Base-by-base conservation (phyloP, 2,329 filamentous ascomycete genomes). In the Claviceps pusilla region DNA sequence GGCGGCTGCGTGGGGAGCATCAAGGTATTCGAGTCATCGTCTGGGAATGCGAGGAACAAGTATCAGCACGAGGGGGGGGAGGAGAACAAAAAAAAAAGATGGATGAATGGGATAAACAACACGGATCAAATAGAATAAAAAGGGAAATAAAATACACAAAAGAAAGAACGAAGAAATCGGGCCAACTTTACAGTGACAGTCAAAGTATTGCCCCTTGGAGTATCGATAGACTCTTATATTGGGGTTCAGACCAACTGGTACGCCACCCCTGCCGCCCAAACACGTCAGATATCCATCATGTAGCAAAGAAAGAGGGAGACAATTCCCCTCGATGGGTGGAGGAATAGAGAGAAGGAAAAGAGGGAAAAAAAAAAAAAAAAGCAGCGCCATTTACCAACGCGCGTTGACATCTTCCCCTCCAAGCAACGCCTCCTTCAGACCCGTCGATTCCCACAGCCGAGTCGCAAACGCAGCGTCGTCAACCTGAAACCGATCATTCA, bases 211-310 rank as follows among this genome's bases (percentile, higher is more conserved):
- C 0, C 87, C 88, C 59, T 84, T 80, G 1, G 77, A 79, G 68
- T 96, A 96, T 28, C 90, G 80, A 70, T 96, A 96, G 35, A 96
- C 80, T 39, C 91, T 78, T 54, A 96, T 94, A 60, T 94, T 94
- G 9, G 87, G 82, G 67, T 89, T 95, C 56, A 96, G 70, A 0
- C 89, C 89, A n/a, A 94, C 71, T 0, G 87, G 81, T 51, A 89
- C 78, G 33, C 89, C 89, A 55, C 87, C 89, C 87, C 89, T 95
- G n/a, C 4, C 4, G 31, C 4, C 31, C 19, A 49, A 49, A 49
- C 47, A 19, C 47, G 47, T 49, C 47, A 33, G 39, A 41, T 28
- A 12, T n/a, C 19, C 10, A 49, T 31, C 33, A 12, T 16, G 12
- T 24, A 4, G 7, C 5, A 47, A 31, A 47, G 42, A 12, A 19